A percentile compares a stretch with the other conserved stretches of the same genome.
These are phyloP conservation scores for Aureobasidium uvarum DNA, from an alignment of 2,329 filamentous ascomycete species.

Conservation along the genomic window DNA sequence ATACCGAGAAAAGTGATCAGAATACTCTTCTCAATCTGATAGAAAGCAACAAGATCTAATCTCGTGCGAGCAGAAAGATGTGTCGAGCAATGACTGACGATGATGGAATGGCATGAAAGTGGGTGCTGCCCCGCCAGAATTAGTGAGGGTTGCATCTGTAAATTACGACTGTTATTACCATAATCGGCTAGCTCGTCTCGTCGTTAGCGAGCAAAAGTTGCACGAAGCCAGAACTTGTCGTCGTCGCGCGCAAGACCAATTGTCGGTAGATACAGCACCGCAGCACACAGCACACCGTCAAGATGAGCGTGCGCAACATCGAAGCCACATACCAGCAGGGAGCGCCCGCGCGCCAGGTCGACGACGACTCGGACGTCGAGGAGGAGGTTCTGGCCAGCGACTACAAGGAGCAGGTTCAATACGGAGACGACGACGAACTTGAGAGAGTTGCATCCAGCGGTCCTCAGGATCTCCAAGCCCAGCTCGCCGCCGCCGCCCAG, in stretches of 20 bases:
- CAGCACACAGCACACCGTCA: conserved; percentile 18
- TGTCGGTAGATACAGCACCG: conserved; percentile 7
- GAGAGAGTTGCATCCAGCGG: conserved; percentile 67
- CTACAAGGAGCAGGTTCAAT: conserved; percentile 94
- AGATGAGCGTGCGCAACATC: conserved; percentile 40
- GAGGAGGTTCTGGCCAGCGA: conserved; percentile 95
- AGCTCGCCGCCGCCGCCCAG: conserved; percentile 86
- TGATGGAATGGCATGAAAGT: conserved; percentile 15
- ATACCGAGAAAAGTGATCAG: background rate
- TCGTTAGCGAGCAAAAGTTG: conserved; percentile 23
- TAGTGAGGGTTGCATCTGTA: background rate
- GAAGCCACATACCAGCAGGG: conserved; percentile 45
- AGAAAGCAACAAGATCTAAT: background rate
- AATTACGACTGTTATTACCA: background rate
- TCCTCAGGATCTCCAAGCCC: conserved; percentile 88
- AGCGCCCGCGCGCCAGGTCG: conserved; percentile 37
- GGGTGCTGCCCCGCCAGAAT: conserved; percentile 4
- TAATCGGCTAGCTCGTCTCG: background rate
- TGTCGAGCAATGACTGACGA: background rate
- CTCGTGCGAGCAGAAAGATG: background rate
- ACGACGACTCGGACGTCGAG: conserved; percentile 80
- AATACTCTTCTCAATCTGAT: background rate
- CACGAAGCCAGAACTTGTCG: conserved; percentile 25
- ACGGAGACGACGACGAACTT: conserved; percentile 71
- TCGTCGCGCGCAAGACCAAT: conserved; percentile 1